Conservation (phyloP, 2,329 filamentous ascomycete genomes). For the Diaporthe sp. region DNA sequence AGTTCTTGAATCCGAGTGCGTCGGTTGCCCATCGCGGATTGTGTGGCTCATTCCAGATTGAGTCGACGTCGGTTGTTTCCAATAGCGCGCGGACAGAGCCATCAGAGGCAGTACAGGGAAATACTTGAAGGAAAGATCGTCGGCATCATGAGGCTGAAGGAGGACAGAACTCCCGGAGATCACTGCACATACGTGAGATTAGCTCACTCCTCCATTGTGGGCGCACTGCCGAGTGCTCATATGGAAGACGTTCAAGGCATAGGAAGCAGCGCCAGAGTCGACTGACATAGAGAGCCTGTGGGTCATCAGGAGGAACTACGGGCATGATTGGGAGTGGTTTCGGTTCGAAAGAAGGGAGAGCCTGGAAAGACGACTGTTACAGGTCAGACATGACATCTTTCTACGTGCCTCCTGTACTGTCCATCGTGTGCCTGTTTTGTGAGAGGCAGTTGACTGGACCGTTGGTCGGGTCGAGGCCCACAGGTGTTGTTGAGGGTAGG, state of each 20-base stretch:
- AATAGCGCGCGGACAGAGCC: conserved; percentile 2
- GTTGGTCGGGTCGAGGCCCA: neutral
- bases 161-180: neutral
- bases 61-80: neutral
- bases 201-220: neutral
- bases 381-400: neutral
- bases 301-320: neutral
- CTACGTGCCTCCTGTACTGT: neutral
- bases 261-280: conserved; percentile 17
- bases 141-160: neutral
- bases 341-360: neutral
- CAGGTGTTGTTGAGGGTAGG: neutral
- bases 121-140: neutral
- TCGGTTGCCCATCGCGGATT: conserved; percentile 2
- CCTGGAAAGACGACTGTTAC: neutral
- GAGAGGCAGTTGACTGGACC: neutral
- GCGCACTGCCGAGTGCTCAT: neutral
- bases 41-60: neutral
- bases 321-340: neutral
- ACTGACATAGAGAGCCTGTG: neutral
- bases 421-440: neutral
- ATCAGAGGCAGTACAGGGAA: conserved; percentile 6
- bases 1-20: neutral
- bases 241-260: conserved; percentile 11
- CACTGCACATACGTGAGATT: neutral